Evolutionary conservation across 164 flowering plant species (phyloP).

Genomic region (Hamamelis virginiana): DNA sequence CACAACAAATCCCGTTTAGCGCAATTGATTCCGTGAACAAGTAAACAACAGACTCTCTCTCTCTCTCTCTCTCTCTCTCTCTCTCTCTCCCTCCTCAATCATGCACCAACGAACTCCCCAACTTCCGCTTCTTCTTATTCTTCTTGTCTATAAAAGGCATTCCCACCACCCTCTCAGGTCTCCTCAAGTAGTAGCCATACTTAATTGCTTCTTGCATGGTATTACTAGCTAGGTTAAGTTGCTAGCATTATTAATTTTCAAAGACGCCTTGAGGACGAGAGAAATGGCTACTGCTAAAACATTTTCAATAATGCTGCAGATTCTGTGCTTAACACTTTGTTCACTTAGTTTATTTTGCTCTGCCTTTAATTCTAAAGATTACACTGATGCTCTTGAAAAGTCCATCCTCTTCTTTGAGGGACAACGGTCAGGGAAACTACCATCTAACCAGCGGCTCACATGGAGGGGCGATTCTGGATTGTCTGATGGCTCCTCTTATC

Average conservation of each 20-base stretch:
- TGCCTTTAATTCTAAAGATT: constrained; percentile 48
- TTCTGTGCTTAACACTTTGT: constrained; percentile 19
- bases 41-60: too few species aligned
- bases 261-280: neutral
- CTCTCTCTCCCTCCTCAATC: neutral
- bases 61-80: too few species aligned
- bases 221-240: too few species aligned
- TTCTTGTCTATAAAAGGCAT: constrained; percentile 27
- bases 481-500: constrained; percentile 66
- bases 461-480: constrained; percentile 82
- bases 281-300: constrained; percentile 18
- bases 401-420: constrained; percentile 89
- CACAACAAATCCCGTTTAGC: constrained; percentile 21
- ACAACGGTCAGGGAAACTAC: constrained; percentile 83
- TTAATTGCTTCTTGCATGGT: too few species aligned
- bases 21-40: constrained; percentile 61
- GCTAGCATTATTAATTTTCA: too few species aligned
- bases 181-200: neutral
- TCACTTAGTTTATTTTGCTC: constrained; percentile 18
- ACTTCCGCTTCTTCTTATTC: neutral
- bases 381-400: constrained; percentile 66
- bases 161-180: constrained; percentile 1
- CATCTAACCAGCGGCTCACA: constrained; percentile 57
- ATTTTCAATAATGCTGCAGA: constrained; percentile 14
- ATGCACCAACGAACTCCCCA: too few species aligned